Evolutionary conservation across 2,329 filamentous ascomycete genomes (phyloP).

Genomic region (Coniochaeta prunicola): DNA sequence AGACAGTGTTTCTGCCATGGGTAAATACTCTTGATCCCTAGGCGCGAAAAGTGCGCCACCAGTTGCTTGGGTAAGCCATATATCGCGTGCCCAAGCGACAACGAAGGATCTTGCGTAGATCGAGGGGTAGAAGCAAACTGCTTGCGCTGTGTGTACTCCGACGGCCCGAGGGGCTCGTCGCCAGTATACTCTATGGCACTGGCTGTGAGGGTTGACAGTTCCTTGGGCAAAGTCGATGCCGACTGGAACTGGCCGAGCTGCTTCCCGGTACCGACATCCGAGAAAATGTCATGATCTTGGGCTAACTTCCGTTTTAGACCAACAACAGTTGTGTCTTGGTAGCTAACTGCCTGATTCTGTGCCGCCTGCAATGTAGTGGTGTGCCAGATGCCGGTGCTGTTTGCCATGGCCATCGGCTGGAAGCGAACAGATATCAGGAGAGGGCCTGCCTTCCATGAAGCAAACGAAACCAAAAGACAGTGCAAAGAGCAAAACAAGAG

Average conservation of each 20-base stretch:
- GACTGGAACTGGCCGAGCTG: conserved; percentile 4
- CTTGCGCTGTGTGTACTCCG: conserved; percentile 52
- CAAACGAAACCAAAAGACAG: neutral
- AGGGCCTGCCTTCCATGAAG: neutral
- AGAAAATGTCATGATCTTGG: conserved; percentile 3
- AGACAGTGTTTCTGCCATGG: conserved; percentile 75
- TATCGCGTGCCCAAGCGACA: conserved; percentile 53
- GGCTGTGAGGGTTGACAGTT: conserved; percentile 14
- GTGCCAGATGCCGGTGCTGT: conserved; percentile 12
- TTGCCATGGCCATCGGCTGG: neutral
- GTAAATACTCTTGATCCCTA: conserved; percentile 69
- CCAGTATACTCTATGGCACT: conserved; percentile 12
- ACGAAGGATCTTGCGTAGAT: conserved; percentile 40
- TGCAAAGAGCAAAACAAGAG: neutral
- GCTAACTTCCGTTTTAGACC: conserved; percentile 17
- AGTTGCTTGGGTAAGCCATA: conserved; percentile 57
- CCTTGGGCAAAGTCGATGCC: conserved; percentile 6
- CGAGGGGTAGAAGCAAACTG: conserved; percentile 46
- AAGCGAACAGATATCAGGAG: neutral
- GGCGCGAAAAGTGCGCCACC: conserved; percentile 54
- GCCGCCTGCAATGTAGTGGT: conserved; percentile 16
- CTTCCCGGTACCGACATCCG: neutral
- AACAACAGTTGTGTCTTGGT: conserved; percentile 10
- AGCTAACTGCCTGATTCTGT: conserved; percentile 8
- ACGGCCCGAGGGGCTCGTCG: conserved; percentile 13